These are phyloP conservation scores for Ensete ventricosum DNA, from an alignment of 176 grass and related monocot species.

Conservation along the genomic window DNA sequence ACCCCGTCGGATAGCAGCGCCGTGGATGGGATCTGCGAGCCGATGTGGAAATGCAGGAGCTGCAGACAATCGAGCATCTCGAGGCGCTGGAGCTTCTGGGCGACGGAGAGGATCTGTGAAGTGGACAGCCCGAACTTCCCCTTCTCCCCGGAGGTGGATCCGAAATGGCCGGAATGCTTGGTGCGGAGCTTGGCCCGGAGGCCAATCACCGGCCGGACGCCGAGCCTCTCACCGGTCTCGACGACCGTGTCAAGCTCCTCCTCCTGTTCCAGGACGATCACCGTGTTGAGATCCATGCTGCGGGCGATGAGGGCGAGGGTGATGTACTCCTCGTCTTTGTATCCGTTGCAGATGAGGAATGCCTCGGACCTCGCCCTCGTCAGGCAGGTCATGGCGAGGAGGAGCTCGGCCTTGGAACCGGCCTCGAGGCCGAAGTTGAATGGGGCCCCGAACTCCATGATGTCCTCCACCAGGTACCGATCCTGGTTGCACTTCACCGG, in stretches of 20 bases:
- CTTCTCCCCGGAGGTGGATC: slow-evolving; percentile 7
- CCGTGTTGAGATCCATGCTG: slow-evolving; percentile 12
- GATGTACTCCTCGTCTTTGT: slow-evolving; percentile 16
- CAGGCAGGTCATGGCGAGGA: slow-evolving; percentile 14
- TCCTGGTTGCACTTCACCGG: slow-evolving; percentile 12
- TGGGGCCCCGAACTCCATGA: background rate
- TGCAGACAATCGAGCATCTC: slow-evolving; percentile 15
- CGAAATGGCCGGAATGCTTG: slow-evolving; percentile 10
- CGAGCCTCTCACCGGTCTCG: slow-evolving; percentile 3
- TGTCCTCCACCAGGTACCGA: slow-evolving; percentile 6
- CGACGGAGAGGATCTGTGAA: background rate
- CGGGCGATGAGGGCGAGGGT: slow-evolving; percentile 1
- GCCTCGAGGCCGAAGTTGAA: slow-evolving; percentile 2
- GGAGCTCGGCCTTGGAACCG: slow-evolving; percentile 10
- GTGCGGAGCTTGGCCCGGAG: slow-evolving; percentile 11
- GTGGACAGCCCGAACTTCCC: slow-evolving; percentile 12
- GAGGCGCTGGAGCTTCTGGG: slow-evolving; percentile 1
- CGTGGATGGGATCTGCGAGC: slow-evolving; percentile 13
- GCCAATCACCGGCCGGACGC: slow-evolving; percentile 6
- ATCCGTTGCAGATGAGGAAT: slow-evolving; percentile 13
- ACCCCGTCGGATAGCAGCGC: background rate
- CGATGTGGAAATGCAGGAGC: slow-evolving; percentile 14
- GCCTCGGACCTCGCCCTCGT: slow-evolving; percentile 2
- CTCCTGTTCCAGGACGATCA: slow-evolving; percentile 12
- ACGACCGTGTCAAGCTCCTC: slow-evolving; percentile 12